These are phyloP conservation scores for Beta macrorhiza DNA, from an alignment of 179 eudicot genomes.

Conservation along the genomic window DNA sequence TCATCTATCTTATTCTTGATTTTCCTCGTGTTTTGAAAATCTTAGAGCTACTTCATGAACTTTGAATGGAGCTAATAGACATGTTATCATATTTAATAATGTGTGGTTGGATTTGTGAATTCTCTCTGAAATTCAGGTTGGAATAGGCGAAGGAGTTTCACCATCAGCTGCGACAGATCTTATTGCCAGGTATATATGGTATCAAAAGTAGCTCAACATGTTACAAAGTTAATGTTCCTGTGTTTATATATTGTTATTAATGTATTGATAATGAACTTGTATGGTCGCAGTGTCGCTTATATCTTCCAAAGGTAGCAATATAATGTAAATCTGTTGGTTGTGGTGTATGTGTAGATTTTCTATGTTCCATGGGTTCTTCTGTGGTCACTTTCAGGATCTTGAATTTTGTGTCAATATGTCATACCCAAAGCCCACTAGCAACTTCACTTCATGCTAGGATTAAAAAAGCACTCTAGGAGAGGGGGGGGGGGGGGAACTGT, in stretches of 20 bases:
- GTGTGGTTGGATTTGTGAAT: not conserved
- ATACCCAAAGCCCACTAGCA: not conserved
- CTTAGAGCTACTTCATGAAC: not conserved
- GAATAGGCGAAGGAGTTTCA: conserved; percentile 99
- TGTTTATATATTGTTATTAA: not conserved
- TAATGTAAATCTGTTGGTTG: not conserved
- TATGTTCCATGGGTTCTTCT: not conserved
- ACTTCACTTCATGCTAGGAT: not conserved
- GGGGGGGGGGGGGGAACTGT: not conserved
- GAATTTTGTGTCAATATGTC: conserved; percentile 1
- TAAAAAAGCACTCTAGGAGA: not conserved
- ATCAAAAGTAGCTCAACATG: not conserved
- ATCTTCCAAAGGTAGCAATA: not conserved
- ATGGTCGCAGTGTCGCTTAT: not conserved
- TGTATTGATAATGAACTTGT: not conserved
- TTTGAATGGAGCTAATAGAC: not conserved
- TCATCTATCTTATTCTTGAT: not conserved
- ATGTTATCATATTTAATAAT: not conserved
- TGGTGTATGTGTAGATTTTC: not conserved
- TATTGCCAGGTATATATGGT: conserved; percentile 84
- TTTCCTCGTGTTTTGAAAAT: not conserved
- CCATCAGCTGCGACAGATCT: conserved; percentile 98
- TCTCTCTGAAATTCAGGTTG: conserved; percentile 55
- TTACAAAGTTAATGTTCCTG: not conserved
- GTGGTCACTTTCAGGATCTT: not conserved